Percentiles rank a stretch among this genome's conserved stretches.
These are phyloP conservation scores for Paecilomyces dactylethromorphus DNA, from an alignment of 2,329 filamentous ascomycete species.

Conservation along the genomic window DNA sequence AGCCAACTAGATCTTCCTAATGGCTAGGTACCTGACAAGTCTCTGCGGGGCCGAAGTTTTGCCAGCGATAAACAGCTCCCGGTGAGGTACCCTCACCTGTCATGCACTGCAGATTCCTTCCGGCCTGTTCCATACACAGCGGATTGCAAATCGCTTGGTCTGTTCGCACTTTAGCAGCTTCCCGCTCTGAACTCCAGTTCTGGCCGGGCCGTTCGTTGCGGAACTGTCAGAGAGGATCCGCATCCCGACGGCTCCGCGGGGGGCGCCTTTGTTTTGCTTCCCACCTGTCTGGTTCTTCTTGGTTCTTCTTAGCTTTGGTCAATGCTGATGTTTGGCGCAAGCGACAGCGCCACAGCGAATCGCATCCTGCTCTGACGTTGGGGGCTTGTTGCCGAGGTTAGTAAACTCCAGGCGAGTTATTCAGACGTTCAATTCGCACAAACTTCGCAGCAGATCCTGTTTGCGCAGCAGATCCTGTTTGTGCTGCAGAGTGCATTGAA, in stretches of 20 bases:
- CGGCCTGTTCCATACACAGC: background rate
- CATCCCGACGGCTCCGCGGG: background rate
- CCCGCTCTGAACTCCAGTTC: background rate
- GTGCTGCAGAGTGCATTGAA: background rate
- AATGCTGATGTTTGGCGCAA: background rate
- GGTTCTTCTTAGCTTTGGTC: background rate
- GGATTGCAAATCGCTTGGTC: background rate
- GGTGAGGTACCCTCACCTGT: background rate
- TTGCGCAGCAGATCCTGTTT: background rate
- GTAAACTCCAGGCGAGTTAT: background rate
- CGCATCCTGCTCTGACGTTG: background rate
- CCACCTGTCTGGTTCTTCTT: background rate
- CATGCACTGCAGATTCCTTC: background rate
- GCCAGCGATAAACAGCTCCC: background rate
- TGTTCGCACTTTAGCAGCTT: background rate
- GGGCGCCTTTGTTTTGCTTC: background rate
- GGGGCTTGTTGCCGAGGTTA: background rate
- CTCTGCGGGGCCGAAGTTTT: background rate
- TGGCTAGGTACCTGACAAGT: background rate
- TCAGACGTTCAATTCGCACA: background rate
- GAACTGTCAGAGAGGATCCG: background rate
- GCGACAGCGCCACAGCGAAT: background rate
- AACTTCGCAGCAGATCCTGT: background rate
- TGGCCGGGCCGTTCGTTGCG: background rate
- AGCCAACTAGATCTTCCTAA: background rate